Conservation (phyloP, 176 grass and related monocot genomes). For the Aechmea fasciata region DNA sequence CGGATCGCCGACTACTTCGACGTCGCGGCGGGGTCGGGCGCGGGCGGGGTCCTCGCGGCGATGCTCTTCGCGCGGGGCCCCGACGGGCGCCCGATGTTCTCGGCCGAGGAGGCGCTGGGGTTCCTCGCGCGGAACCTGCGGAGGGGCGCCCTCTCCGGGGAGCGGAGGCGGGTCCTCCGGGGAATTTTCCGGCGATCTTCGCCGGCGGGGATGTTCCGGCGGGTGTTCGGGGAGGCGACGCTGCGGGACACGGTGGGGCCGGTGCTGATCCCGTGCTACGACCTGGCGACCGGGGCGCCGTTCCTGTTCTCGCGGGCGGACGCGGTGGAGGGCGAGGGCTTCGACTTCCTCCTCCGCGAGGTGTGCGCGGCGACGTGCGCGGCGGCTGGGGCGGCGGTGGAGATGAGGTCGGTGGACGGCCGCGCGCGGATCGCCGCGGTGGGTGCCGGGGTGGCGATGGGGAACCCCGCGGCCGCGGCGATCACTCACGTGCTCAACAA, state of each 20-base stretch:
- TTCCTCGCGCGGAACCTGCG: slow-evolving; percentile 25
- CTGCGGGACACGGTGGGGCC: slow-evolving; percentile 64
- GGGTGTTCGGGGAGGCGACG: slow-evolving; percentile 54
- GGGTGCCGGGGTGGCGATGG: slow-evolving; percentile 58
- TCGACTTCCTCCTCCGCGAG: slow-evolving; percentile 67
- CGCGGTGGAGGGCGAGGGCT: slow-evolving; percentile 52
- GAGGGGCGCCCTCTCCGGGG: slow-evolving; percentile 13
- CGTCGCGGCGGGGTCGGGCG: slow-evolving; percentile 45
- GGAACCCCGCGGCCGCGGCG: slow-evolving; percentile 83
- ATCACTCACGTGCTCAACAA: slow-evolving; percentile 99
- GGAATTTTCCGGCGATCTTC: slow-evolving; percentile 24
- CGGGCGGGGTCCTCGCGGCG: slow-evolving; percentile 38
- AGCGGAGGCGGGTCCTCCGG: slow-evolving; percentile 16
- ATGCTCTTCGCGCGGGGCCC: slow-evolving; percentile 48
- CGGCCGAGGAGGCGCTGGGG: slow-evolving; percentile 41
- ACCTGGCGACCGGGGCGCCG: slow-evolving; percentile 45
- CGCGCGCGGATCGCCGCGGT: slow-evolving; percentile 53
- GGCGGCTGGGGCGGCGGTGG: slow-evolving; percentile 24
- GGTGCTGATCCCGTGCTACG: slow-evolving; percentile 84
- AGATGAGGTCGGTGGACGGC: slow-evolving; percentile 58
- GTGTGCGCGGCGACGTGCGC: slow-evolving; percentile 84
- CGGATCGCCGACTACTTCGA: slow-evolving; percentile 72
- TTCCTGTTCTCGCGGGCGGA: slow-evolving; percentile 96
- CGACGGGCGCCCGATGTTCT: slow-evolving; percentile 47
- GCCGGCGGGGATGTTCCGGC: slow-evolving; percentile 7